Base-by-base conservation (phyloP, 169 alveolate species). In the Eimeria zaria region DNA sequence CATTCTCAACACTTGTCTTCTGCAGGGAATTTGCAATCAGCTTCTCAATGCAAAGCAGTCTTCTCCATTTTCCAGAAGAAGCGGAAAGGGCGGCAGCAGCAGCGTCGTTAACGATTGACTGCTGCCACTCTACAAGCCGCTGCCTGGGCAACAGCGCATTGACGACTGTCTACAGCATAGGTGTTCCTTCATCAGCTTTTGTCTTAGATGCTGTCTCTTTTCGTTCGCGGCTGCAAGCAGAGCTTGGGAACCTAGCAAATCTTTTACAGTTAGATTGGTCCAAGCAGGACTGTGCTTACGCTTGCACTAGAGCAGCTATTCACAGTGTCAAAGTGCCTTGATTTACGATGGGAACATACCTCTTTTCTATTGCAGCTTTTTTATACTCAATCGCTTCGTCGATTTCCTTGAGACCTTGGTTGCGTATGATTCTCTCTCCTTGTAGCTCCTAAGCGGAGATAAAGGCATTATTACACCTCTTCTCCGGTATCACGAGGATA, bases 41-140 rank as follows among this genome's bases (percentile, higher is more conserved):
- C 73, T 95, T 95, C 76, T 95, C 97, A 62, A 95, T 55, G 39
- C 95, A 94, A 51, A 83, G 88, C 97, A 95, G 81, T 41, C 95
- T 78, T 67, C 97, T 87, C 95, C 95, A 91, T 48, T 91, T 94
- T 22, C 97, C 97, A 6, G 97, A 90, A 71, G 97, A 76, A 30
- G 97, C 97, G 94, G 95, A 89, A 36, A 95, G 89, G 60, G 97
- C 97, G 5, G 96, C 96, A 16, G 95, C 97, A 30, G 95, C 96
- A 1, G 97, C 97, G 83, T 89, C 96, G 46, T 78, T 84, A 14
- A 78, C 83, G 22, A 90, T 62, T 46, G 94, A 64, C 74, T 83
- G 92, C 60, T 95, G 96, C 93, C 95, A 89, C 62, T 95, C 95
- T 67, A 80, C 94, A 14, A 90, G 95, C 39, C 64, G 90, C 84